These are phyloP conservation scores for Phlyctochytrium planicorne DNA, from an alignment of 192 early-diverging fungal genomes.

Conservation along the genomic window DNA sequence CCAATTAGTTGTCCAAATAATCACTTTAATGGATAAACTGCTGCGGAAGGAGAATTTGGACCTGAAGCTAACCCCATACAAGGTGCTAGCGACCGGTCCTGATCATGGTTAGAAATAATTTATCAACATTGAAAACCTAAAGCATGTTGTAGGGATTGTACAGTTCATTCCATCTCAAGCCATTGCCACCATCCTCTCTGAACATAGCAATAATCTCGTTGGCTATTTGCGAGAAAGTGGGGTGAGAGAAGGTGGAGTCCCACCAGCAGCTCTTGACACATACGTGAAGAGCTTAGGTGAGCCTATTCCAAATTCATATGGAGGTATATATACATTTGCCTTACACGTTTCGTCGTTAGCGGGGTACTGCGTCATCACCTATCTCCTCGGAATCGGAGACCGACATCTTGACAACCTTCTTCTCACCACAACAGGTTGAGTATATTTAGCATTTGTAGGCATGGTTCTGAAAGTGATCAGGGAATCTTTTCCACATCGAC, in stretches of 20 bases:
- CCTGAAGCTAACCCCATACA: constrained; percentile 88
- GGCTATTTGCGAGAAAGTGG: constrained; percentile 77
- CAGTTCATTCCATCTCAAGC: constrained; percentile 92
- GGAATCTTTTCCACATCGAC: constrained; percentile 95
- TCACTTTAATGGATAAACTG: constrained; percentile 95
- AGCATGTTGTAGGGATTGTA: constrained; percentile 59
- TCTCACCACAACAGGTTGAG: constrained; percentile 75
- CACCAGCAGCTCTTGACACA: constrained; percentile 63
- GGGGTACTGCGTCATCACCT: constrained; percentile 99
- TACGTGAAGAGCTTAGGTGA: too few relatives aligned
- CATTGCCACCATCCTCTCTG: constrained; percentile 83
- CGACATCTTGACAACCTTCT: constrained; percentile 97
- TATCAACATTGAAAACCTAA: constrained; percentile 2
- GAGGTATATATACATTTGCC: too few relatives aligned
- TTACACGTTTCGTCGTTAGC: too few relatives aligned
- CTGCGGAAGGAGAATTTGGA: constrained; percentile 96
- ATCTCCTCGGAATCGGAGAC: constrained; percentile 96
- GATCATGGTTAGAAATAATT: constrained; percentile 73
- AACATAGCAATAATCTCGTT: constrained; percentile 80
- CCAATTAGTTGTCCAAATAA: constrained; percentile 96
- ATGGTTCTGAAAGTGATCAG: constrained; percentile 31
- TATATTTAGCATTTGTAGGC: background rate
- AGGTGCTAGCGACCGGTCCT: constrained; percentile 90
- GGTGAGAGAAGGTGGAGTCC: constrained; percentile 51
- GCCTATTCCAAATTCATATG: too few relatives aligned